Percentiles rank a stretch among this genome's conserved stretches.
These are phyloP conservation scores for Copromyces sp. DNA, from an alignment of 495 filamentous ascomycete genomes.

Conservation along the genomic window DNA sequence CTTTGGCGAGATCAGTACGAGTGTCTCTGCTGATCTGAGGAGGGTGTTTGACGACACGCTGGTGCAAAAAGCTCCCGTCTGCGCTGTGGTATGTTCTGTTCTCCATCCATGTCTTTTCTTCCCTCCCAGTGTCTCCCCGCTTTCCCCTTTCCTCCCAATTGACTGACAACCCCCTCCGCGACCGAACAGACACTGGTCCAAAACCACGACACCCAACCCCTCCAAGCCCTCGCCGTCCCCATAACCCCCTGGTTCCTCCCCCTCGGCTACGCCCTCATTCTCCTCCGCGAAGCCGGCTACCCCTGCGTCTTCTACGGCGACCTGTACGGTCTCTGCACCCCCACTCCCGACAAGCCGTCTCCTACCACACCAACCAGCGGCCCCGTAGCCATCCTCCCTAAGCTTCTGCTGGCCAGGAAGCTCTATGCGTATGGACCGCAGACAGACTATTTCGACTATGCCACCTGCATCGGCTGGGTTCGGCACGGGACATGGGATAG, in stretches of 20 bases:
- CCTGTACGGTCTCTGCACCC: constrained; percentile 52
- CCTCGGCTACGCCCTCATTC: constrained; percentile 52
- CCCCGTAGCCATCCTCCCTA: constrained; percentile 38
- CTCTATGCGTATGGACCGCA: constrained; percentile 61
- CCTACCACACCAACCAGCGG: constrained; percentile 43
- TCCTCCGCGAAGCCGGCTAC: constrained; percentile 53
- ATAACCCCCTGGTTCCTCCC: constrained; percentile 49
- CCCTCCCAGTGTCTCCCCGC: neutral
- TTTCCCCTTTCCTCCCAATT: neutral
- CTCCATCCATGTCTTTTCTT: constrained; percentile 1
- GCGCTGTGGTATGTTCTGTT: constrained; percentile 45
- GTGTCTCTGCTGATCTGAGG: constrained; percentile 46
- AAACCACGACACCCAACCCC: constrained; percentile 52
- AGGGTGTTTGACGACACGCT: constrained; percentile 51
- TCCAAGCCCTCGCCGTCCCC: constrained; percentile 46
- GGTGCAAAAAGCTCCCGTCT: constrained; percentile 43
- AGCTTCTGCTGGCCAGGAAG: constrained; percentile 54
- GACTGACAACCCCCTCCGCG: neutral
- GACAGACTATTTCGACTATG: constrained; percentile 55
- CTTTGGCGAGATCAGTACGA: constrained; percentile 46
- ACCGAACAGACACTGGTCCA: constrained; percentile 37
- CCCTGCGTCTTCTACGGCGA: constrained; percentile 71
- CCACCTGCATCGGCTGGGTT: constrained; percentile 61
- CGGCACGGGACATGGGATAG: constrained; percentile 47
- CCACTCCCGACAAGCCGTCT: constrained; percentile 32